Evolutionary conservation across 768 basidiomycete genomes (phyloP), one percentile per base, ranked within the genome.

Genomic region (Tulasnella calospora): DNA sequence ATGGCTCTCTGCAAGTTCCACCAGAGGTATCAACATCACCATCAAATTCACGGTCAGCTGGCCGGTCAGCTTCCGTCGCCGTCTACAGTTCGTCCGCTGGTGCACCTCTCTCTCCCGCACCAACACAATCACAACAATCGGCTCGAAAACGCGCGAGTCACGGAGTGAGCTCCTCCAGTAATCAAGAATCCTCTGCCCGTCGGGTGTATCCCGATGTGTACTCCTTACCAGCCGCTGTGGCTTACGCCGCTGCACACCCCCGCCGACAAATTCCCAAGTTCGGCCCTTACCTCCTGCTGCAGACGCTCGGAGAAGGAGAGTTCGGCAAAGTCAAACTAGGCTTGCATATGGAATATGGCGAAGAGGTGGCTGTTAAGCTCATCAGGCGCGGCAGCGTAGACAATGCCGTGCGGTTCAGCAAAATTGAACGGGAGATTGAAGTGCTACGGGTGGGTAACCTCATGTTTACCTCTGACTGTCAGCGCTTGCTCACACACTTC

Each of bases 391-490:
- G 95, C 41, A 98, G 94, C 83, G 90, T 99, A 78, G 96, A 98
- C 82, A 92, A 89, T 77, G 86, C 89, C 19, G 89, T 94, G 7
- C 89, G 96, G 70, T 93, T 97, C 89, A 93, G 92, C 79, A 99
- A 99, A 85, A 96, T 99, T 70, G 94, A 97, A 84, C 88, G 98
- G 79, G 98, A 99, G 86, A 99, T 99, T 80, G 96, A 98, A 83
- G 98, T 99, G 35, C 87, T 99, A 73, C 90, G 93, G 86, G 98
- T 98, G 83, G 83, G 92, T 87, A 57, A 13, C 46, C 36, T 44
- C 55, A 51, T 67, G 61, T 67, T 67, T 67, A 67, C 61, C 61
- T 67, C 67, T 35, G 36, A 77, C 70, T 71, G 21, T 36, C 36
- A n/a, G 51, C 46, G 55, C 40, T 21, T 35, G 30, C 27, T 57